phyloP scores from a whole-genome alignment of 2,329 filamentous ascomycete species.

The Fusarium keratoplasticum region DNA sequence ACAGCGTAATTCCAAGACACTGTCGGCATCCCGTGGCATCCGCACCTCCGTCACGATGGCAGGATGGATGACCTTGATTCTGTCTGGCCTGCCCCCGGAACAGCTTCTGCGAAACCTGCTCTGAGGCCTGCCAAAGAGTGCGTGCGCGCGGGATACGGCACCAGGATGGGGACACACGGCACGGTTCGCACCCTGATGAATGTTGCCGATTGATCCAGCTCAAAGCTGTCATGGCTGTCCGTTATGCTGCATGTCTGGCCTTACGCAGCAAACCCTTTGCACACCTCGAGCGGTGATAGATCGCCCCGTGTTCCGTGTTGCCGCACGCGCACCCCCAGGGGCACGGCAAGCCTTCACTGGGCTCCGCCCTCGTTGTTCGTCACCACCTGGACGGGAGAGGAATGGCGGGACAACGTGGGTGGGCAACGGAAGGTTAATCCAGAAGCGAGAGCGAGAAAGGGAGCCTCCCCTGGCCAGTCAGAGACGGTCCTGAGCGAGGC shows the following conservation, averaged over 20 bases:
- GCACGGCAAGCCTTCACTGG: not conserved
- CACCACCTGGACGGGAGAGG: constrained; percentile 12
- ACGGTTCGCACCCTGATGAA: constrained; percentile 8
- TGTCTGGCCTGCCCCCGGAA: not conserved
- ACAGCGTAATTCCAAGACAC: constrained; percentile 25
- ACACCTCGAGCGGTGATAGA: constrained; percentile 5
- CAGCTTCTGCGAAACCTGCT: constrained; percentile 1
- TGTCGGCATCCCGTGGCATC: constrained; percentile 34
- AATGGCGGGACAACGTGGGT: constrained; percentile 15
- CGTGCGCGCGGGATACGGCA: constrained; percentile 5
- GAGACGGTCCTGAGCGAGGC: constrained; percentile 1
- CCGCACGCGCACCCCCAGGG: constrained; percentile 4
- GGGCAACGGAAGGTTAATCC: constrained; percentile 7
- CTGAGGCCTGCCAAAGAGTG: constrained; percentile 21
- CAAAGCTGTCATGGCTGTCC: constrained; percentile 10
- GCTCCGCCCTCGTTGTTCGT: constrained; percentile 33
- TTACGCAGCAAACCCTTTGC: not conserved
- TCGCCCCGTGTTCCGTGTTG: constrained; percentile 29
- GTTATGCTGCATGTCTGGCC: constrained; percentile 9
- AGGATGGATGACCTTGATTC: constrained; percentile 27
- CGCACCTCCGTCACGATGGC: constrained; percentile 35
- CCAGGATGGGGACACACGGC: not conserved
- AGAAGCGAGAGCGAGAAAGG: constrained; percentile 21
- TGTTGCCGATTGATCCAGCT: constrained; percentile 3
- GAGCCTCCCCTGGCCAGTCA: constrained; percentile 12